Base-by-base conservation (phyloP, 768 basidiomycete genomes). In the Russula virescens region DNA sequence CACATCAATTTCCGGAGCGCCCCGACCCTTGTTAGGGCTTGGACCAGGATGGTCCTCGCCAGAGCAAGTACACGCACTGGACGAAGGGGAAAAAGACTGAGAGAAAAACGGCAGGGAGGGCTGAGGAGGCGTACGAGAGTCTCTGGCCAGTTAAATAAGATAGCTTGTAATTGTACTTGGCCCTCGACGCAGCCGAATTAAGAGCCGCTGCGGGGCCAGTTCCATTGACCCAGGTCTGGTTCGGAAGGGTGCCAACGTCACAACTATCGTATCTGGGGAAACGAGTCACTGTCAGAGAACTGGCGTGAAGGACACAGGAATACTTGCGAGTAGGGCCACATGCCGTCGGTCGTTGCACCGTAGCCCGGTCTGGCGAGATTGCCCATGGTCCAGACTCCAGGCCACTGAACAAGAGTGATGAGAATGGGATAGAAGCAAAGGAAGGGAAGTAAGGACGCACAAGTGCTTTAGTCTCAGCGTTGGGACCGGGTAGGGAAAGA, bases 311-410 rank as follows among this genome's bases (percentile, higher is more conserved):
- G 35, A 56, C n/a, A 16, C 23, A 26, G 34, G 50, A 18, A 14
- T 31, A 75, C 82, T 63, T 73, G 87, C 73, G 89, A 86, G 74
- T 91, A 92, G 2, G 91, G 90, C 89, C 91, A 90, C 61, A 80
- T 79, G 5, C 93, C 92, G 54, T 94, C 91, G 1, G 87, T 88
- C 1, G 89, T 84, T 0, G 86, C 89, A 6, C 83, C 76, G 71
- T 89, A 94, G 7, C 92, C 93, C 0, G 92, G 84, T 43, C 93
- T 76, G 1, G 84, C 92, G 5, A 94, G 79, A 71, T 94, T 96
- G 2, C 92, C 92, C 86, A 89, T 88, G 21, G 88, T 90, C 92
- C 92, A 94, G 2, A 81, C 83, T 66, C 88, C 91, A 42, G 90
- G 91, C 91, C 89, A 92, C 85, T 87, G 55, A 7, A 21, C 16